A percentile compares a stretch with the other conserved stretches of the same genome.
Conservation (phyloP, 345 rosid genomes). For the Eucalyptus regnans region DNA sequence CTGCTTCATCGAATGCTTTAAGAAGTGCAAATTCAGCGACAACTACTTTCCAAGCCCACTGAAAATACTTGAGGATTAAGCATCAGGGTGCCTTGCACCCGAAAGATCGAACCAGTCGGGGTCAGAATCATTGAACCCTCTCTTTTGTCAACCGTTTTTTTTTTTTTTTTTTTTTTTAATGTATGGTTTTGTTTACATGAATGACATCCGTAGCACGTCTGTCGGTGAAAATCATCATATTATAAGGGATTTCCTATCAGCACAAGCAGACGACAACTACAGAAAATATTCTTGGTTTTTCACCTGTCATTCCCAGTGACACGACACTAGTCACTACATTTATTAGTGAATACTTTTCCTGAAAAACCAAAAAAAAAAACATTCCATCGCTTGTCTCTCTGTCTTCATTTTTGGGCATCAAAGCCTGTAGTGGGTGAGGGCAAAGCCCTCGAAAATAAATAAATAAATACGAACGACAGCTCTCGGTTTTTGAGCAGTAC, state of each 20-base stretch:
- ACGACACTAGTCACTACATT: neutral
- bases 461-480: neutral
- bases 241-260: neutral
- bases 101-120: neutral
- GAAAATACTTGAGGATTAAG: neutral
- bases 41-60: neutral
- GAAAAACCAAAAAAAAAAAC: neutral
- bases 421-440: neutral
- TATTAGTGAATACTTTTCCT: neutral
- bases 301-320: neutral
- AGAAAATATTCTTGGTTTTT: neutral
- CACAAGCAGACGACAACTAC: neutral
- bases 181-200: neutral
- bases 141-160: neutral
- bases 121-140: neutral
- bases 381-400: neutral
- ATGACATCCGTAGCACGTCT: neutral
- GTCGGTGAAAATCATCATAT: neutral
- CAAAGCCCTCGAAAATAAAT: neutral
- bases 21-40: neutral
- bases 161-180: too few relatives aligned
- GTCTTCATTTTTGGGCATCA: neutral
- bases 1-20: neutral
- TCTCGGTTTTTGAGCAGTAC: neutral
- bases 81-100: neutral